Conservation (phyloP, 805 yeast species). For the Yamadazyma akitaensis region DNA sequence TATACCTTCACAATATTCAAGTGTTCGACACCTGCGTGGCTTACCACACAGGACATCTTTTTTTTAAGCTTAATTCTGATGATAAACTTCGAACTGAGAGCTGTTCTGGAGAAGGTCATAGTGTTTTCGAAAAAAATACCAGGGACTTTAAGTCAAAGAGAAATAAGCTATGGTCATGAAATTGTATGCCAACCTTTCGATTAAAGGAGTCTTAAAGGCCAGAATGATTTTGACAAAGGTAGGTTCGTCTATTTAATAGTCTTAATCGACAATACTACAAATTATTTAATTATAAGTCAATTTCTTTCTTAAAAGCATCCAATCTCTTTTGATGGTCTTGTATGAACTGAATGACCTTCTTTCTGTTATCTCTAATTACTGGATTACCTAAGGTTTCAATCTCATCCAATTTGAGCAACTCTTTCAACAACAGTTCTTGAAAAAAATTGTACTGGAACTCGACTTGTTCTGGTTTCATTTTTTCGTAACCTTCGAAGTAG, state of each 20-base stretch:
- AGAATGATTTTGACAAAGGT: not conserved
- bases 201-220: not conserved
- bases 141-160: too few species aligned
- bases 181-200: too few species aligned
- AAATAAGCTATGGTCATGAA: too few species aligned
- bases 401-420: slow-evolving; percentile 63
- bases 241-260: not conserved
- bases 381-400: slow-evolving; percentile 53
- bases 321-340: slow-evolving; percentile 57
- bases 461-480: slow-evolving; percentile 27
- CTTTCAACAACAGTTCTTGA: slow-evolving; percentile 66
- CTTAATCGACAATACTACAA: not conserved
- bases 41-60: too few species aligned
- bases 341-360: slow-evolving; percentile 54
- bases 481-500: slow-evolving; percentile 25
- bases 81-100: too few species aligned
- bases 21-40: too few species aligned
- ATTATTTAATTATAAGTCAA: slow-evolving; percentile 14
- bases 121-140: too few species aligned
- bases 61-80: too few species aligned
- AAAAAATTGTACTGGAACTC: slow-evolving; percentile 53
- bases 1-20: too few species aligned
- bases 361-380: slow-evolving; percentile 54
- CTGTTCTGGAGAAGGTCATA: too few species aligned
- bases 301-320: slow-evolving; percentile 44